These are phyloP conservation scores for Biscogniauxia sp. DNA, from an alignment of 2,329 filamentous ascomycete genomes.

Conservation along the genomic window DNA sequence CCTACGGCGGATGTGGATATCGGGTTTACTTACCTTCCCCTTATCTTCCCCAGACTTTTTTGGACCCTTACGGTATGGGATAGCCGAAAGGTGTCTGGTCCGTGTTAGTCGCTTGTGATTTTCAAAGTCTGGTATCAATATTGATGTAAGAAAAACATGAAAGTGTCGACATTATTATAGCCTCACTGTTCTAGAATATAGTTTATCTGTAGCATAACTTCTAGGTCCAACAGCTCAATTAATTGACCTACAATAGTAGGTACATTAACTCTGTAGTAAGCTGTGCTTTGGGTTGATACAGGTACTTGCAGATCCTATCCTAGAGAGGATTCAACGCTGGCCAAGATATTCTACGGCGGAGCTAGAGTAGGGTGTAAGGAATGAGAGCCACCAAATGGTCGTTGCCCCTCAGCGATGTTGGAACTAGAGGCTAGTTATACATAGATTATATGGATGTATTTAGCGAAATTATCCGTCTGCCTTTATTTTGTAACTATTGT, in stretches of 20 bases:
- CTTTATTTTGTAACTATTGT: too few relatives aligned
- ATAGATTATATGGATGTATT: too few relatives aligned
- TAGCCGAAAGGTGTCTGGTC: background rate
- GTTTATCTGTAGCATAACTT: too few relatives aligned
- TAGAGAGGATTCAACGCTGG: background rate
- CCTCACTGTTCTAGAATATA: too few relatives aligned
- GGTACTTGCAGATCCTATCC: background rate
- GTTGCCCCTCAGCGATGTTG: background rate
- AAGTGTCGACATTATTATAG: too few relatives aligned
- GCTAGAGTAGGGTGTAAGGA: background rate
- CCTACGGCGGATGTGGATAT: background rate
- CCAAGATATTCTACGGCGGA: background rate
- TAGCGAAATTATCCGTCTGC: too few relatives aligned
- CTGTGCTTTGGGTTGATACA: too few relatives aligned
- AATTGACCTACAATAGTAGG: too few relatives aligned
- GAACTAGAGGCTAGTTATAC: background rate
- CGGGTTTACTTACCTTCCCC: background rate
- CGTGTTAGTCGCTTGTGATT: background rate
- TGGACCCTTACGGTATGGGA: too few relatives aligned
- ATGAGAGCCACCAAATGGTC: background rate
- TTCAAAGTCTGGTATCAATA: background rate
- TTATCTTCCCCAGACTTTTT: background rate
- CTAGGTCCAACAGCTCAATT: too few relatives aligned
- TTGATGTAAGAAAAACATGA: too few relatives aligned
- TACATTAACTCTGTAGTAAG: too few relatives aligned